Evolutionary conservation across 179 eudicot genomes (phyloP), one percentile per base, ranked within the genome.

Genomic region (Nepenthes alata): DNA sequence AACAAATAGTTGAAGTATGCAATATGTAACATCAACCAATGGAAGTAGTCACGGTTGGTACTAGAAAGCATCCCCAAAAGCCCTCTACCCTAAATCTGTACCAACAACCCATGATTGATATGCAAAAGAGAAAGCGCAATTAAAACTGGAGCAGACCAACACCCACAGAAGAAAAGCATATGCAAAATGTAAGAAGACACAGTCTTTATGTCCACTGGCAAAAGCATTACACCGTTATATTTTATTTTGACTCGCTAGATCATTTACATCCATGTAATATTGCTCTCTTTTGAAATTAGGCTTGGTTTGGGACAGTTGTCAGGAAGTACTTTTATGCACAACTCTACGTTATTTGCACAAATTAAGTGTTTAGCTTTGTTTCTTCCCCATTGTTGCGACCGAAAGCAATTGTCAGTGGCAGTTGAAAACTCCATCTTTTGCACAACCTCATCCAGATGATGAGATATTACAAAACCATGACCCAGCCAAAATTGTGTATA

Each of bases 141-240:
- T 54, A 25, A 54, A 13, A 54, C 57, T 54, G 11, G 15, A 41
- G 45, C 45, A 41, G 45, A 54, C 57, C 11, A 54, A 11, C 35
- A 54, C 35, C 57, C 57, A 34, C 4, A 50, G 11, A 50, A 50
- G 53, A 50, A 50, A 50, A 50, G 53, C 57, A 54, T 54, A 54
- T 14, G 15, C 35, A 54, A 11, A 54, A 54, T 54, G 57, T 55
- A 55, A 55, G 61, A 58, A 58, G 61, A 58, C 61, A 39, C 1
- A 2, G 36, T 58, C 44, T 58, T 58, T 58, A 35, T 58, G 61
- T 39, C 61, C 61, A 58, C 45, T n/a, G 44, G 61, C 11, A 58
- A n/a, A 36, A 58, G 61, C 45, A 36, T 58, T 58, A 58, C 61
- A 58, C 47, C 8, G 25, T 25, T 25, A 58, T 35, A 58, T 58